A percentile compares a stretch with the other conserved stretches of the same genome.
Conservation (phyloP, 2,329 filamentous ascomycete genomes). For the Fusarium nurragi region DNA sequence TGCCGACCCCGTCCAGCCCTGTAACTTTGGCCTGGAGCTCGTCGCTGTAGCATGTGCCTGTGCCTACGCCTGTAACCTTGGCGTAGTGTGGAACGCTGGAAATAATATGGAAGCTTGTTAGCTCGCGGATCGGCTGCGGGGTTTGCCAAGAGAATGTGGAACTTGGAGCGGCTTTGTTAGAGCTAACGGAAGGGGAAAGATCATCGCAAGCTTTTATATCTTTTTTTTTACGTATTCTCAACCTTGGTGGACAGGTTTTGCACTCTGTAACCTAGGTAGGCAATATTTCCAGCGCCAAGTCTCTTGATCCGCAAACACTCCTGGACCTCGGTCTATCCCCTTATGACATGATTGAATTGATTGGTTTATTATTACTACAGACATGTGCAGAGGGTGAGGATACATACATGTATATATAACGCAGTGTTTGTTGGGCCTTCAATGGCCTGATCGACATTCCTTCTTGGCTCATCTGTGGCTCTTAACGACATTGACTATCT, state of each 20-base stretch:
- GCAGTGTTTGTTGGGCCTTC: neutral
- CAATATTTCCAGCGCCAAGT: conserved; percentile 9
- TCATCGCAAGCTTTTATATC: conserved; percentile 7
- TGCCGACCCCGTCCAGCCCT: conserved; percentile 19
- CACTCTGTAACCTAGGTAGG: neutral
- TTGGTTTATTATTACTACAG: neutral
- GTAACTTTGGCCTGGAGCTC: neutral
- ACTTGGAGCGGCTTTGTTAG: conserved; percentile 9
- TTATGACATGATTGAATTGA: neutral
- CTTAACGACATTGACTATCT: neutral
- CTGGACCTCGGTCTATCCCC: conserved; percentile 9
- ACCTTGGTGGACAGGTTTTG: neutral
- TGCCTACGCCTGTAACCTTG: conserved; percentile 3
- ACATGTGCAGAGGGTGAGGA: neutral
- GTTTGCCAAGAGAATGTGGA: conserved; percentile 25
- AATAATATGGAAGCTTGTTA: conserved; percentile 18
- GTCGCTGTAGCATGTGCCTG: neutral
- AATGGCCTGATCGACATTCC: neutral
- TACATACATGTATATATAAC: neutral
- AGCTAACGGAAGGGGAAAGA: conserved; percentile 20
- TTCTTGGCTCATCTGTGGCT: neutral
- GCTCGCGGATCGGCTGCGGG: conserved; percentile 27
- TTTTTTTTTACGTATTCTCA: conserved; percentile 11
- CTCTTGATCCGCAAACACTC: neutral
- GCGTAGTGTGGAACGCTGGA: conserved; percentile 2